Percentiles rank a stretch among this genome's conserved stretches.
phyloP scores from a whole-genome alignment of 345 rosid genomes.

The Diplotaxis tenuifolia region DNA sequence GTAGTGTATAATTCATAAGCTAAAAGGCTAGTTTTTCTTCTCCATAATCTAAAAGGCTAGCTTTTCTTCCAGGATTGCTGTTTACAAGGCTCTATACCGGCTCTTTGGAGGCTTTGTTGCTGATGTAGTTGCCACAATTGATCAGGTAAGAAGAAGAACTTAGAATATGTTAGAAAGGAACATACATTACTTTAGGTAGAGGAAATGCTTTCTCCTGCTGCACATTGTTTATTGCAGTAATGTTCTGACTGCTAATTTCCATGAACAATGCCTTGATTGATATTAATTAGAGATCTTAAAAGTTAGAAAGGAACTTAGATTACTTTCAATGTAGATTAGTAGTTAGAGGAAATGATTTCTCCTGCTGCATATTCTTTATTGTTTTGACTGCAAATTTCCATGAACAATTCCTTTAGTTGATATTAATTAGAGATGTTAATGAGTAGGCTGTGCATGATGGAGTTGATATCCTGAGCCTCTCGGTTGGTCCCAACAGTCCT shows the following conservation, averaged over 20 bases:
- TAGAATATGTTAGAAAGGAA: background rate
- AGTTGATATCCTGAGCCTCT: constrained; percentile 92
- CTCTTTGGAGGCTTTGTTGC: constrained; percentile 96
- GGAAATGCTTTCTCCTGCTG: constrained; percentile 3
- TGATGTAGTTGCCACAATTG: constrained; percentile 99
- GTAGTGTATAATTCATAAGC: too few relatives aligned
- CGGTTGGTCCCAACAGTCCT: constrained; percentile 95
- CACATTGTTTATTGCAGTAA: background rate
- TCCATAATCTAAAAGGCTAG: constrained; percentile 1
- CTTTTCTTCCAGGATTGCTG: constrained; percentile 66
- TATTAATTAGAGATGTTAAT: background rate
- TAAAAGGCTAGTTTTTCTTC: constrained; percentile 6
- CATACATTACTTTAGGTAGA: background rate
- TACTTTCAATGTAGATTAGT: too few relatives aligned
- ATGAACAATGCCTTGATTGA: background rate
- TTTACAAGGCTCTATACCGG: constrained; percentile 96
- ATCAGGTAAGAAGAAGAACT: constrained; percentile 61
- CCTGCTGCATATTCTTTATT: background rate
- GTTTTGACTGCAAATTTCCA: background rate
- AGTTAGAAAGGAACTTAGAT: background rate
- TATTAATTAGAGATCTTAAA: background rate
- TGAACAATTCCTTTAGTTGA: background rate
- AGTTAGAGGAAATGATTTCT: background rate
- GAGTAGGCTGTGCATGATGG: constrained; percentile 98
- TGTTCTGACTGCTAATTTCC: background rate